Evolutionary conservation across 495 filamentous ascomycete species (phyloP), one percentile per base, ranked within the genome.

Genomic region (Talaromyces ruber): DNA sequence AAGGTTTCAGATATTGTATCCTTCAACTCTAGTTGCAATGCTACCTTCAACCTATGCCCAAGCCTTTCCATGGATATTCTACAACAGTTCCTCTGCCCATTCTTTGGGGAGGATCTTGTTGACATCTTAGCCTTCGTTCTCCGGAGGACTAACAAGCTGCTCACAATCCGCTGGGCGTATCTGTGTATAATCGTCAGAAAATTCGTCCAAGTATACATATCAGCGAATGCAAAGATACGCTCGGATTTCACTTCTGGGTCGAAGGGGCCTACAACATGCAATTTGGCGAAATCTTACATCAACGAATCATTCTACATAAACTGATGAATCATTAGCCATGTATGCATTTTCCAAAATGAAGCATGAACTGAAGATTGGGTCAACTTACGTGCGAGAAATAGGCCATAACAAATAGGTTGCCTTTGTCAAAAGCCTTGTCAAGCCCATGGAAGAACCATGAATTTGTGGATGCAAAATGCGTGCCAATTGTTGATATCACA

Each of bases 211-310:
- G 67, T 76, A 53, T 63, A 72, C 0, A 67, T 66, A 1, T 58
- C 63, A 2, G 77, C 77, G 59, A 71, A 80, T 3, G 71, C 79
- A 30, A 82, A 76, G 32, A 85, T 65, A 1, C 81, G 68, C 65
- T 80, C 71, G 14, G 71, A 69, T 22, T 72, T 62, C 11, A 81
- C 70, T 0, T 68, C 67, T 0, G 72, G 71, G 53, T 76, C 65
- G 3, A 81, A 66, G 26, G 81, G 62, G 3, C 76, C 80, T 9
- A 76, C 74, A 3, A 82, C 71, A 61, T 84, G 81, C 1, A 84
- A 64, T 3, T 68, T 68, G 0, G 79, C 83, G 8, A 61, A 68
- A 58, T 86, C 83, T 52, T 70, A 84, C 78, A 58, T 84, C 66
- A 29, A 84, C 68, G 59, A 68, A 72, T 34, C 65, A 76, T 63